Evolutionary conservation across 2,329 filamentous ascomycete species (phyloP), one percentile per base, ranked within the genome.

Genomic region (Alternaria hordeiaustralica): DNA sequence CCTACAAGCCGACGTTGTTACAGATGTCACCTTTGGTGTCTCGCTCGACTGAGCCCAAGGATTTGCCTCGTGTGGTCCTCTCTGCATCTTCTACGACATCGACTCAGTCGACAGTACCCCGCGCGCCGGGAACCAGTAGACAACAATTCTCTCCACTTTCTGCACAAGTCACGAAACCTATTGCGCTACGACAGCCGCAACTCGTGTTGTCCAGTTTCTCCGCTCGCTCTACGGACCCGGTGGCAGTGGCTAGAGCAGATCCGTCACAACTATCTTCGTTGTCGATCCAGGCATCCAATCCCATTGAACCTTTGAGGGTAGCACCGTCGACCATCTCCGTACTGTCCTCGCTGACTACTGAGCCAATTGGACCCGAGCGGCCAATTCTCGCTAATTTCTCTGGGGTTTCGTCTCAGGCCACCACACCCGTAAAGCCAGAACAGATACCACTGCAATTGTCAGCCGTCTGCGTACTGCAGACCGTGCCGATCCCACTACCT

Each of bases 41-140:
- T 51, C 76, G 75, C 59, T 67, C 70, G 12, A 75, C 74, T 12
- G 73, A 69, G 41, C 77, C 77, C 11, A 60, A 63, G 6, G 65
- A 68, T 20, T 47, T 64, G n/a, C 64, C 67, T 36, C 66, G 63
- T 49, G 64, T 66, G 28, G 53, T 61, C 6, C 62, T 66, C 15
- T 66, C 71, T 8, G 63, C 70, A 9, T 69, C 73, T 11, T 77
- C 75, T n/a, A 44, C 58, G 20, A 63, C 70, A 58, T 71, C 68
- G 11, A 62, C 69, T 11, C 70, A 76, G 53, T 63, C 64, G 26
- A 78, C 72, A 23, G 61, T 61, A 45, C 66, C 64, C 26, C 28
- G 55, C 13, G 50, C 56, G 45, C 64, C 57, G 15, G 59, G 41
- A 53, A 65, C 53, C 26, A 59, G 41, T 18, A 54, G 33, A 51